Conservation (phyloP, 1,139 yeast genomes). For the Sugiyamaella novakii region DNA sequence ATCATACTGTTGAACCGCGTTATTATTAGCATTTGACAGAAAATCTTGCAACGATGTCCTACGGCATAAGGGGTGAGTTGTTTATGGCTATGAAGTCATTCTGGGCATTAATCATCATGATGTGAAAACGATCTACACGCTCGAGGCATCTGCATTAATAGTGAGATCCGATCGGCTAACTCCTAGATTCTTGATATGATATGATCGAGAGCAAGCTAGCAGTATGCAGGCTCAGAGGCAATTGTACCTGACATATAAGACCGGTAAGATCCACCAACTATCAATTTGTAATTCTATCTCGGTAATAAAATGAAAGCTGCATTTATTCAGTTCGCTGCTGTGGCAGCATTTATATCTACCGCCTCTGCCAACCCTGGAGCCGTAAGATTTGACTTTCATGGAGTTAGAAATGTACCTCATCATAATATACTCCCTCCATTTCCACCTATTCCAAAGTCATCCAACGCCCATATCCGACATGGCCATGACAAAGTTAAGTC, state of each 20-base stretch:
- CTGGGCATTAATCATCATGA: constrained; percentile 9
- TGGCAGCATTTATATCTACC: background rate
- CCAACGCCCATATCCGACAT: background rate
- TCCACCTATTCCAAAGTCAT: background rate
- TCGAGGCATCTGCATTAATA: constrained; percentile 2
- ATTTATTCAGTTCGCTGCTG: background rate
- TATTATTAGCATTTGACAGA: too few relatives aligned
- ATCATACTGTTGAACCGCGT: too few relatives aligned
- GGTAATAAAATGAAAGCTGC: constrained; percentile 1
- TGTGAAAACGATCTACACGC: constrained; percentile 1
- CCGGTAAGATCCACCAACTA: background rate
- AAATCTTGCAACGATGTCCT: too few relatives aligned
- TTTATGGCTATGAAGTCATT: too few relatives aligned
- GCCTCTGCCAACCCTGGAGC: constrained; percentile 14
- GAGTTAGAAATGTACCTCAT: constrained; percentile 4
- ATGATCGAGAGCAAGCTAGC: background rate
- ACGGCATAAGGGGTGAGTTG: too few relatives aligned
- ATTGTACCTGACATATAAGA: background rate
- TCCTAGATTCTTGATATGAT: background rate
- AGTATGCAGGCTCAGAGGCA: constrained; percentile 5
- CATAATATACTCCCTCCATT: background rate
- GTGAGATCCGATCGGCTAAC: constrained; percentile 8
- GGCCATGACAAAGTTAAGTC: background rate
- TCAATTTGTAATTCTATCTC: background rate
- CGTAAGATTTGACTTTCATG: constrained; percentile 17